These are phyloP conservation scores for Melanopsichium pennsylvanicum DNA, from an alignment of 1,284 basidiomycete species.

Conservation along the genomic window DNA sequence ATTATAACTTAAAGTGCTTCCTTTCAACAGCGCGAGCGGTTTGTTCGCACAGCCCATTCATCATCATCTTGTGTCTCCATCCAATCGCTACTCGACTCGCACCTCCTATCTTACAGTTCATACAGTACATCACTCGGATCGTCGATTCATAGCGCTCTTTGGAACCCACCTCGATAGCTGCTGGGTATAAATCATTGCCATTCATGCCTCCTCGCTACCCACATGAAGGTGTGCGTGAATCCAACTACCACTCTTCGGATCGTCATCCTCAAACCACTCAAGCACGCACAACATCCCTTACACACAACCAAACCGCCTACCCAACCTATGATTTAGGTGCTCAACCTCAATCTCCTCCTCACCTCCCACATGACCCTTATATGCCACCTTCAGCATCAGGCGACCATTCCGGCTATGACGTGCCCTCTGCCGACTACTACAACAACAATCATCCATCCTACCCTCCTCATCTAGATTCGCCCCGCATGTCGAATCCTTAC, in stretches of 20 bases:
- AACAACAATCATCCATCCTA: conserved; percentile 12
- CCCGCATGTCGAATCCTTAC: conserved; percentile 40
- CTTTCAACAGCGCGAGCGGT: too few relatives aligned
- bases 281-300: conserved; percentile 10
- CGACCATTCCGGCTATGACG: conserved; percentile 37
- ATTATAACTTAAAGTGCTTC: too few relatives aligned
- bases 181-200: not conserved
- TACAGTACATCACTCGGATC: not conserved
- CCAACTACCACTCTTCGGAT: conserved; percentile 17
- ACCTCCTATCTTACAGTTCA: too few relatives aligned
- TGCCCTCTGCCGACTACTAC: conserved; percentile 40
- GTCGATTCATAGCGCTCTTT: not conserved
- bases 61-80: too few relatives aligned
- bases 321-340: conserved; percentile 50
- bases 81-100: too few relatives aligned
- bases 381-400: conserved; percentile 24
- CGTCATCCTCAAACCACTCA: conserved; percentile 21
- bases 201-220: conserved; percentile 39
- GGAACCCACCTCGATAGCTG: conserved; percentile 19
- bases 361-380: conserved; percentile 39
- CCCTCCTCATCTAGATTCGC: conserved; percentile 16
- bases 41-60: too few relatives aligned
- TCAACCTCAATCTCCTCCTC: conserved; percentile 24
- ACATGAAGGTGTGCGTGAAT: conserved; percentile 22
- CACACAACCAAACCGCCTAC: conserved; percentile 26